phyloP scores from a whole-genome alignment of 2,329 filamentous ascomycete species.

The Alternaria rosae region DNA sequence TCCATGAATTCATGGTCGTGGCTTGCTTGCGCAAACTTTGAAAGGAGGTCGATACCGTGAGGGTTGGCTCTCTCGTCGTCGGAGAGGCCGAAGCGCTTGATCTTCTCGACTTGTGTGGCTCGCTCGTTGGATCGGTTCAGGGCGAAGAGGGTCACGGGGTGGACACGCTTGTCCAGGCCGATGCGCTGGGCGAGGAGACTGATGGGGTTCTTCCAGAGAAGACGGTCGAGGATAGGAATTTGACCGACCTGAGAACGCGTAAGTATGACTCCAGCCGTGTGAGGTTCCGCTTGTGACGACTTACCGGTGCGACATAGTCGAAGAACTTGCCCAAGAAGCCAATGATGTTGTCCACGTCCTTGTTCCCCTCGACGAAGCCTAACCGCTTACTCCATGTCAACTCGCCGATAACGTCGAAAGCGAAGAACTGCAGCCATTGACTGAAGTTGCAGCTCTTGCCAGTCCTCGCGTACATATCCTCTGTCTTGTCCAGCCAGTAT shows the following conservation, averaged over 20 bases:
- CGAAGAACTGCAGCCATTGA: constrained; percentile 79
- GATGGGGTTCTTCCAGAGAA: constrained; percentile 78
- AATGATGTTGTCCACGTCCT: constrained; percentile 79
- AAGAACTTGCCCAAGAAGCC: constrained; percentile 69
- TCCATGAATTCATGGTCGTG: constrained; percentile 75
- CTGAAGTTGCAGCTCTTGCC: constrained; percentile 67
- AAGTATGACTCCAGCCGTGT: constrained; percentile 2
- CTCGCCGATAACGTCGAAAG: constrained; percentile 82
- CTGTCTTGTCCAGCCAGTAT: constrained; percentile 67
- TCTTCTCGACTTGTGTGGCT: constrained; percentile 60
- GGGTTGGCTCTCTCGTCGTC: constrained; percentile 40
- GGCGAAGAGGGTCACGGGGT: constrained; percentile 77
- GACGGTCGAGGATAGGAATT: constrained; percentile 73
- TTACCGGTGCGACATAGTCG: constrained; percentile 73
- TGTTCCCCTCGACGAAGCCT: constrained; percentile 76
- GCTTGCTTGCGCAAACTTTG: constrained; percentile 74
- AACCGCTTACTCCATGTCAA: constrained; percentile 78
- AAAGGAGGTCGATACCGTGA: constrained; percentile 66
- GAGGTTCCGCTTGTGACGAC: constrained; percentile 24
- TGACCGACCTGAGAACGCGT: constrained; percentile 67
- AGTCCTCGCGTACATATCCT: constrained; percentile 52
- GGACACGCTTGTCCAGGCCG: constrained; percentile 72
- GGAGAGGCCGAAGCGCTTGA: constrained; percentile 52
- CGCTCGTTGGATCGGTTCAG: constrained; percentile 72
- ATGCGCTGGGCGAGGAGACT: constrained; percentile 72